These are phyloP conservation scores for Trichoderma guizhouense DNA, from an alignment of 2,329 filamentous ascomycete species.

Conservation along the genomic window DNA sequence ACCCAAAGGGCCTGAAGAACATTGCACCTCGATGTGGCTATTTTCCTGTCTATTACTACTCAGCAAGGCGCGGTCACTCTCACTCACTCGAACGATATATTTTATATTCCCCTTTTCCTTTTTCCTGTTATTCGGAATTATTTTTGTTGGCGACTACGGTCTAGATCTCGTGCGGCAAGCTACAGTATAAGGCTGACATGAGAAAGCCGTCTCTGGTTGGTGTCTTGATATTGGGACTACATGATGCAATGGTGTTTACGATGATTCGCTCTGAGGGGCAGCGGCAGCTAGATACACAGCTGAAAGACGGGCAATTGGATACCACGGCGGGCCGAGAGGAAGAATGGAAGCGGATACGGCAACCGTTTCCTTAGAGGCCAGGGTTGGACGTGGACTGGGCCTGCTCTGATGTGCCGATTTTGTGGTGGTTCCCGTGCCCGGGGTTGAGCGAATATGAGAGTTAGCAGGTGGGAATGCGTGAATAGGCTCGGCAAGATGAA, in stretches of 20 bases:
- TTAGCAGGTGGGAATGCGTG: not conserved
- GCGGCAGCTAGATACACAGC: not conserved
- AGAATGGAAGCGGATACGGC: not conserved
- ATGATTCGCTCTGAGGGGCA: conserved; percentile 11
- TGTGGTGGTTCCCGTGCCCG: not conserved
- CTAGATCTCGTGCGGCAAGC: not conserved
- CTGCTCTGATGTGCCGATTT: not conserved
- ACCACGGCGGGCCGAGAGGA: not conserved
- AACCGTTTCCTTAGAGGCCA: not conserved
- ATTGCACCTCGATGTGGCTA: not conserved
- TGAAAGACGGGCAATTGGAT: conserved; percentile 10
- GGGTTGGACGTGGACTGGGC: not conserved
- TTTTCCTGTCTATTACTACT: conserved; percentile 4
- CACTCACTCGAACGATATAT: not conserved
- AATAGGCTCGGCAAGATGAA: not conserved
- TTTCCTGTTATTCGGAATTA: not conserved
- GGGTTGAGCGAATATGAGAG: not conserved
- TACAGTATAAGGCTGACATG: not conserved
- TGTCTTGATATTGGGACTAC: conserved; percentile 17
- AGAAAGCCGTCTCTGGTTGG: conserved; percentile 1
- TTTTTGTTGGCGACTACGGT: conserved; percentile 2
- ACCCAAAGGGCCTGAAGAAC: not conserved
- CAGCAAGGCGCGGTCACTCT: conserved; percentile 14
- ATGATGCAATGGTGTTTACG: conserved; percentile 20
- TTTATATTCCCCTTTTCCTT: not conserved